These are phyloP conservation scores for Jasminum sambac DNA, from an alignment of 257 asterid species.

Conservation along the genomic window DNA sequence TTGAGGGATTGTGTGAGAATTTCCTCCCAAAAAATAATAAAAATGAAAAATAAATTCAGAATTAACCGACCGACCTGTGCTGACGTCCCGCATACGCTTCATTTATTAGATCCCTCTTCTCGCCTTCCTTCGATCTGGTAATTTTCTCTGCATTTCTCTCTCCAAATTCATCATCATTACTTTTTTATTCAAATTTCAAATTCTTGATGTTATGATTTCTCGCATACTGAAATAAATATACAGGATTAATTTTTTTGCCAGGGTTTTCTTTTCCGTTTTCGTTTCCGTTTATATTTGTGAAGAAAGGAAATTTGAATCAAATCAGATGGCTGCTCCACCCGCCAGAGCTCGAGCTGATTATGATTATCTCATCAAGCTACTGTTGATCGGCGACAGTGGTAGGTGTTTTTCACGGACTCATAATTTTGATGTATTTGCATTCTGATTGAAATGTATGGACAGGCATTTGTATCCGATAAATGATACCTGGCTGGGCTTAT, in stretches of 20 bases:
- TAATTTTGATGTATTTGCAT: slow-evolving; percentile 10
- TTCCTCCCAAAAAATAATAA: too few species aligned
- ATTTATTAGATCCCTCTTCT: slow-evolving; percentile 1
- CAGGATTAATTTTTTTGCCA: neutral
- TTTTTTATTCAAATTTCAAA: neutral
- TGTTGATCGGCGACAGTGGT: slow-evolving; percentile 78
- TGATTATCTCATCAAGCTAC: slow-evolving; percentile 68
- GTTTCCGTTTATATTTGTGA: neutral
- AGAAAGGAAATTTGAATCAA: slow-evolving; percentile 12
- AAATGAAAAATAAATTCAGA: slow-evolving; percentile 5
- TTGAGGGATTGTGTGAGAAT: too few species aligned
- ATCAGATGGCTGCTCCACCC: slow-evolving; percentile 69
- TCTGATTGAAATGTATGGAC: slow-evolving; percentile 23
- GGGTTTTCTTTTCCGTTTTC: neutral
- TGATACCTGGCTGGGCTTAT: neutral
- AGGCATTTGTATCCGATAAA: neutral
- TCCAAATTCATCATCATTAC: neutral
- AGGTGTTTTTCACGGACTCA: slow-evolving; percentile 11
- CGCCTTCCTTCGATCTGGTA: neutral
- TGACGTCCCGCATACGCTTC: neutral
- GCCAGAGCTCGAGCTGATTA: slow-evolving; percentile 80
- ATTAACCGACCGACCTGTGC: neutral
- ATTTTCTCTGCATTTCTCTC: neutral
- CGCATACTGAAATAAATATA: neutral
- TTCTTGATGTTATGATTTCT: neutral